Percentiles rank a stretch among this genome's conserved stretches.
Conservation (phyloP, 1,284 basidiomycete species). For the Irpex sp. region DNA sequence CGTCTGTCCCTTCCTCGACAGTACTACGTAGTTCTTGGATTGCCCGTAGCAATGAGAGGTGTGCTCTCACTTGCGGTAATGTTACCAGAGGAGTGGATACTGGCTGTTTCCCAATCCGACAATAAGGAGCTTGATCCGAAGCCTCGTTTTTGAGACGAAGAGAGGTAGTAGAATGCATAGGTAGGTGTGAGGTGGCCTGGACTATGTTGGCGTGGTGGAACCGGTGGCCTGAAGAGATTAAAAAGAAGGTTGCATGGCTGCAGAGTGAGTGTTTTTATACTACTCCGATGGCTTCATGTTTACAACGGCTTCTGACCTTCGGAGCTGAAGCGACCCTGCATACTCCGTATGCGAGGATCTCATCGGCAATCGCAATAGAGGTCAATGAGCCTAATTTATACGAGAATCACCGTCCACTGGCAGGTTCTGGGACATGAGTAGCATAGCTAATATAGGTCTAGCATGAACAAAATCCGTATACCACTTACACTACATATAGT, state of each 20-base stretch:
- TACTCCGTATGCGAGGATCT: not conserved
- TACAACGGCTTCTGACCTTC: not conserved
- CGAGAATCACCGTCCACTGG: no score
- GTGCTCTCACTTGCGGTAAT: slow-evolving; percentile 13
- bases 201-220: not conserved
- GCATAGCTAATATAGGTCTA: no score
- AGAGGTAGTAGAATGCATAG: not conserved
- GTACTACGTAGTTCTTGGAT: slow-evolving; percentile 9
- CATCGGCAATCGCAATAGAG: not conserved
- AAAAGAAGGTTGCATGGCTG: not conserved
- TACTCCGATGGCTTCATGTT: not conserved
- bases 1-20: slow-evolving; percentile 2
- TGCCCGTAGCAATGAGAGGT: slow-evolving; percentile 15
- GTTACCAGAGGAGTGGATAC: slow-evolving; percentile 10
- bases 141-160: not conserved
- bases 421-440: no score
- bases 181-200: not conserved
- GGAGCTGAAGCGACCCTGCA: not conserved
- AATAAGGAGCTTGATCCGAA: not conserved
- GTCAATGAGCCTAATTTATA: no score
- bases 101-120: slow-evolving; percentile 2
- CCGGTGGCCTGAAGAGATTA: not conserved
- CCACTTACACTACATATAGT: no score
- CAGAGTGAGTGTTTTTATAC: not conserved
- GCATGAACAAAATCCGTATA: no score